A percentile compares a stretch with the other conserved stretches of the same genome.
Conservation (phyloP, 2,329 filamentous ascomycete species). For the Remersonia thermophila region DNA sequence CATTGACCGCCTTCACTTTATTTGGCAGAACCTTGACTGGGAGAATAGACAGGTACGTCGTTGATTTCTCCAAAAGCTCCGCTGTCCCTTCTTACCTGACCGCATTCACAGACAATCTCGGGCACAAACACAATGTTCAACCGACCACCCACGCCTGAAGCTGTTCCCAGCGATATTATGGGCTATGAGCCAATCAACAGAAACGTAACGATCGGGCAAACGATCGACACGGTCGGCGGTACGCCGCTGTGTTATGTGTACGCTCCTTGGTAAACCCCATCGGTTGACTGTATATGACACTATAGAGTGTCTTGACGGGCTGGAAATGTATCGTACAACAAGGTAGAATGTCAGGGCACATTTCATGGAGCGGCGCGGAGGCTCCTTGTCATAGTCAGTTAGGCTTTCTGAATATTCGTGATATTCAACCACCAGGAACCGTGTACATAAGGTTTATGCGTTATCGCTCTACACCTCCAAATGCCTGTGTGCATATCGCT, state of each 20-base stretch:
- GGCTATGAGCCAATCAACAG: constrained; percentile 15
- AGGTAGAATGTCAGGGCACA: no score
- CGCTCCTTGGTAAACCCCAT: constrained; percentile 16
- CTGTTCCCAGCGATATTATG: constrained; percentile 26
- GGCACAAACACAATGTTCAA: constrained; percentile 31
- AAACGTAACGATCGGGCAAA: constrained; percentile 18
- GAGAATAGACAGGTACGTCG: constrained; percentile 20
- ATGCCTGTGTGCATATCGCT: no score
- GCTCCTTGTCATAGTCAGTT: no score
- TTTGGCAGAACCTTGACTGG: constrained; percentile 36
- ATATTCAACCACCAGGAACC: no score
- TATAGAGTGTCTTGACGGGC: no score
- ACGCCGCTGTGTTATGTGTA: constrained; percentile 33
- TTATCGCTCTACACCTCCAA: no score
- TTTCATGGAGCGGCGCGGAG: no score
- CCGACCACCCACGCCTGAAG: constrained; percentile 26
- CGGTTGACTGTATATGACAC: no score
- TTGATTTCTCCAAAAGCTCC: neutral
- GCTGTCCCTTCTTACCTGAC: no score
- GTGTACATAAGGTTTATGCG: no score
- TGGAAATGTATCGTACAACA: no score
- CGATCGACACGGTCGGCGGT: constrained; percentile 27
- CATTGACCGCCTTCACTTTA: constrained; percentile 35
- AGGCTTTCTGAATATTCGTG: no score
- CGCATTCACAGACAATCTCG: constrained; percentile 17